A percentile compares a stretch with the other conserved stretches of the same genome.
Evolutionary conservation across 106 monocot genomes (phyloP).

Genomic region (Dactylorhiza incarnata): DNA sequence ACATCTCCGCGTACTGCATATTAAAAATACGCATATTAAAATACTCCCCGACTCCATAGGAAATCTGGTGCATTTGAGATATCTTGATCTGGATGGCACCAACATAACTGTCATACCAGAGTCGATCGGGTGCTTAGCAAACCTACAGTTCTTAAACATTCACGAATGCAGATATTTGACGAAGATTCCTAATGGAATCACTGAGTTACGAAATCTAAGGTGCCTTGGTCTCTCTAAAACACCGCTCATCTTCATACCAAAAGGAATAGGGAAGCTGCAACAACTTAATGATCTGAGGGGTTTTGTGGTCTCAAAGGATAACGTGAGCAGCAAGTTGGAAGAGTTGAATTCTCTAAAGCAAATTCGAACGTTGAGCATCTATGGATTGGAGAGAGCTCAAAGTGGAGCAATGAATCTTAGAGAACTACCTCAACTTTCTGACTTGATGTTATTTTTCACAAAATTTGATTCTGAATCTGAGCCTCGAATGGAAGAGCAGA

Average conservation of each 20-base stretch:
- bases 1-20: slow-evolving; percentile 15
- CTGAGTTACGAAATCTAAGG: slow-evolving; percentile 11
- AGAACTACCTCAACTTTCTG: background rate
- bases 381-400: slow-evolving; percentile 20
- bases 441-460: background rate
- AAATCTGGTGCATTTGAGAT: slow-evolving; percentile 23
- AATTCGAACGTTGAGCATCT: slow-evolving; percentile 7
- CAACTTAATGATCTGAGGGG: slow-evolving; percentile 15
- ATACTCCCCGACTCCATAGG: slow-evolving; percentile 17
- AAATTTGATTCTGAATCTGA: background rate
- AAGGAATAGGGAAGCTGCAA: slow-evolving; percentile 14
- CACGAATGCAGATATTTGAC: slow-evolving; percentile 7
- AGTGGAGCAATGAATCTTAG: background rate
- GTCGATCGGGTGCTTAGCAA: slow-evolving; percentile 14
- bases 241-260: slow-evolving; percentile 14
- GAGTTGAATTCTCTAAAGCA: slow-evolving; percentile 17
- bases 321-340: slow-evolving; percentile 7
- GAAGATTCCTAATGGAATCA: slow-evolving; percentile 10
- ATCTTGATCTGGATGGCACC: slow-evolving; percentile 18
- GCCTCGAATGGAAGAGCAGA: background rate
- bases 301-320: background rate
- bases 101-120: slow-evolving; percentile 17
- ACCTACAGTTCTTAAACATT: slow-evolving; percentile 17
- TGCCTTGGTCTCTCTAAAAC: too few relatives aligned
- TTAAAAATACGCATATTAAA: slow-evolving; percentile 4